Base-by-base conservation (phyloP, 805 yeast genomes). In the Tetrapisispora arboricola region DNA sequence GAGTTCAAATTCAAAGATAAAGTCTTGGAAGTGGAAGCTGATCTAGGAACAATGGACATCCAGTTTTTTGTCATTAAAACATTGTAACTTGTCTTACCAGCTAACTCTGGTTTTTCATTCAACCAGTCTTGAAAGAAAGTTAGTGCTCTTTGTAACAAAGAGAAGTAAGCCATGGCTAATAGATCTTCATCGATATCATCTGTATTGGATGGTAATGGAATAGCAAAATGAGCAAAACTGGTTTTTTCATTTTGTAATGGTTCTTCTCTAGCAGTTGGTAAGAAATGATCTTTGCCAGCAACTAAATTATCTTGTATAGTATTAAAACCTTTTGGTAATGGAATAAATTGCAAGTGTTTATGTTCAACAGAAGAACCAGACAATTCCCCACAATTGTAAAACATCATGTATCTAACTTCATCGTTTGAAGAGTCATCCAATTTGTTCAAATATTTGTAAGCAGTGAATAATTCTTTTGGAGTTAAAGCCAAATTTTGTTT, bases 291-390 rank as follows among this genome's bases (percentile, higher is more conserved):
- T 29, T 63, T 61, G 3, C 66, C 67, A 25, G 41, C 47, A 15
- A 71, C 65, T n/a, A 72, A 53, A 12, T 54, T 46, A 36, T 76
- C 79, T 39, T 85, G 81, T 56, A 73, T 78, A 8, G 84, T 73
- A 1, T 60, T 61, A 55, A 77, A 80, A 20, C 67, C 64, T 9
- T 64, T 58, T 2, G 95, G 94, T 35, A 84, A 66, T 33, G 76
- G 69, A 71, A 90, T 67, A 61, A 88, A 78, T 63, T 92, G 98
- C 47, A 92, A 62, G 63, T 90, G 98, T 57, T 85, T 86, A 64
- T 90, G 98, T 35, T 84, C 80, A 54, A 87, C 92, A 0, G 96
- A 86, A 16, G 95, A 94, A 2, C 97, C 98, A 47, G 92, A 76
- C 50, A 77, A 71, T 16, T 78, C 77, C 12, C 98, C 98, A 55